Evolutionary conservation across 345 rosid genomes (phyloP).

Genomic region (Eutrema japonicum): DNA sequence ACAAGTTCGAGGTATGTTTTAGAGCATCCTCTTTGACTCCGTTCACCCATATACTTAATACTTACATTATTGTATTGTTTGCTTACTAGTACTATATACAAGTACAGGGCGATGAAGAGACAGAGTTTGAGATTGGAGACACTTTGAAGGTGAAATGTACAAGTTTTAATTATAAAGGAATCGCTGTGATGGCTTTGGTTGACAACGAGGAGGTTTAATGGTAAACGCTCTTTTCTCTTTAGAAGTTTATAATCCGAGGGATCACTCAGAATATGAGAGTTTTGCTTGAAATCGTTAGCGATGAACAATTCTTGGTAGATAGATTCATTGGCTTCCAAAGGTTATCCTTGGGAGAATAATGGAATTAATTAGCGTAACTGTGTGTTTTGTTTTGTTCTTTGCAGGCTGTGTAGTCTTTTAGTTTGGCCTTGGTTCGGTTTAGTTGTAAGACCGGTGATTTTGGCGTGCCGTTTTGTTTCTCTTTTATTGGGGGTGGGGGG

Average conservation of each 20-base stretch:
- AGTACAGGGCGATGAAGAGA: slow-evolving; percentile 53
- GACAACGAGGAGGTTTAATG: slow-evolving; percentile 43
- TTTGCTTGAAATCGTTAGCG: slow-evolving; percentile 12
- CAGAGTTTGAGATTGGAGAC: slow-evolving; percentile 60
- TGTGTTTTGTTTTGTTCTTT: background rate
- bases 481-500: background rate
- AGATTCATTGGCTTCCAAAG: slow-evolving; percentile 20
- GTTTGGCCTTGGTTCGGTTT: slow-evolving; percentile 17
- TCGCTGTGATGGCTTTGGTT: slow-evolving; percentile 73
- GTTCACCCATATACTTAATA: background rate
- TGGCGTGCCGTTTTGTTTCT: slow-evolving; percentile 27
- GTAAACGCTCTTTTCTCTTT: slow-evolving; percentile 6
- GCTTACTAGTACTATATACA: slow-evolving; percentile 15
- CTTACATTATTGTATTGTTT: slow-evolving; percentile 8
- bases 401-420: slow-evolving; percentile 21
- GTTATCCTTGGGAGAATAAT: background rate
- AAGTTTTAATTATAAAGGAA: slow-evolving; percentile 76
- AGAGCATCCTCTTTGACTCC: background rate
- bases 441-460: slow-evolving; percentile 2
- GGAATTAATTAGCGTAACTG: background rate
- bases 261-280: slow-evolving; percentile 11
- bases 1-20: slow-evolving; percentile 69
- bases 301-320: slow-evolving; percentile 7
- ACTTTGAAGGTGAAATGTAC: slow-evolving; percentile 64
- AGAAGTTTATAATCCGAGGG: background rate